Percentiles rank a stretch among this genome's conserved stretches.
These are phyloP conservation scores for Scedosporium aurantiacum DNA, from an alignment of 2,329 filamentous ascomycete species.

Conservation along the genomic window DNA sequence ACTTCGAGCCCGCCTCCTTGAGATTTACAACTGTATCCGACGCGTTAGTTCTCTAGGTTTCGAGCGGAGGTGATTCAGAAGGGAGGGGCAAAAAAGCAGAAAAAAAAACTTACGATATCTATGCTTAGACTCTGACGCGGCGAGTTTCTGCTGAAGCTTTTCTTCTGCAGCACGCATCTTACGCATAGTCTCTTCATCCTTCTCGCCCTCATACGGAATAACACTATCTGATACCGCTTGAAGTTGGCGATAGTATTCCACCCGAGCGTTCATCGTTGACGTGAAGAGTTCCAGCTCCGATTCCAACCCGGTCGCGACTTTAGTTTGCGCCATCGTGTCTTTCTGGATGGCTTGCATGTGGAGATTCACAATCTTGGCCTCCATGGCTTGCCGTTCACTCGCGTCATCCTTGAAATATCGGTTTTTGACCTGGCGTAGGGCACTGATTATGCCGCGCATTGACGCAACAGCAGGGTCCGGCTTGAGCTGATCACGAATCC, in stretches of 20 bases:
- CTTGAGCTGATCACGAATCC: conserved; percentile 34
- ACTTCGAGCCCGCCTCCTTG: conserved; percentile 40
- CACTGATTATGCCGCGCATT: conserved; percentile 57
- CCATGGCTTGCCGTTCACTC: conserved; percentile 46
- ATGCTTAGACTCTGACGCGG: conserved; percentile 57
- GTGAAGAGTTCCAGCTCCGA: conserved; percentile 69
- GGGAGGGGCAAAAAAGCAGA: no score
- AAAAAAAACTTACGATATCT: conserved; percentile 48
- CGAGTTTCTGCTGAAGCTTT: conserved; percentile 44
- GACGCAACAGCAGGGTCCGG: conserved; percentile 45
- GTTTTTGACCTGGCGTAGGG: conserved; percentile 48
- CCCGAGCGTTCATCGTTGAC: conserved; percentile 67
- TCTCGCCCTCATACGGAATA: conserved; percentile 56
- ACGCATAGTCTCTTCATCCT: conserved; percentile 36
- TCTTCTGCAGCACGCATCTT: conserved; percentile 22
- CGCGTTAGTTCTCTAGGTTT: not conserved
- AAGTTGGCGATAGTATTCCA: conserved; percentile 85
- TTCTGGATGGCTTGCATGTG: conserved; percentile 52
- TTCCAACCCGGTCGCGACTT: conserved; percentile 38
- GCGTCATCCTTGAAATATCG: conserved; percentile 5
- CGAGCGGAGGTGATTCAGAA: not conserved
- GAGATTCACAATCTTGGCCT: conserved; percentile 52
- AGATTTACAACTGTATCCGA: conserved; percentile 36
- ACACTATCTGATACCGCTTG: conserved; percentile 88
- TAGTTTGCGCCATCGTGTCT: conserved; percentile 38